A percentile compares a stretch with the other conserved stretches of the same genome.
Evolutionary conservation across 2,329 filamentous ascomycete genomes (phyloP).

Genomic region (Talaromyces sp.): DNA sequence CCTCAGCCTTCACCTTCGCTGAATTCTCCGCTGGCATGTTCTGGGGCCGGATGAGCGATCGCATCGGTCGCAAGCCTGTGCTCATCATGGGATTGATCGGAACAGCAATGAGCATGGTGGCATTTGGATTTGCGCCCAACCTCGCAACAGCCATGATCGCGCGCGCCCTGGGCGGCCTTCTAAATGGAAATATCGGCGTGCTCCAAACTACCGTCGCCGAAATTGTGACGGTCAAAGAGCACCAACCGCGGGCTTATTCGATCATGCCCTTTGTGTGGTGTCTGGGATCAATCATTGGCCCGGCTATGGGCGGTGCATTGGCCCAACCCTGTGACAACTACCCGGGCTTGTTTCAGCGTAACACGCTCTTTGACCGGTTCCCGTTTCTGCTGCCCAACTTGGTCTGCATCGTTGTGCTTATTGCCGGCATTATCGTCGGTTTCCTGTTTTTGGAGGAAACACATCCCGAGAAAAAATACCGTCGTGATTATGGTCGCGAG

Average conservation of each 20-base stretch:
- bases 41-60: slow-evolving; percentile 92
- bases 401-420: slow-evolving; percentile 80
- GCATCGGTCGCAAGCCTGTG: slow-evolving; percentile 88
- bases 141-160: slow-evolving; percentile 82
- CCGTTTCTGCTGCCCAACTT: slow-evolving; percentile 91
- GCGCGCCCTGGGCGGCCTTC: slow-evolving; percentile 81
- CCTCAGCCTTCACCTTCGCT: slow-evolving; percentile 91
- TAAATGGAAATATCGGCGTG: slow-evolving; percentile 97
- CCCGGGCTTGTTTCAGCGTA: slow-evolving; percentile 70
- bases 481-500: slow-evolving; percentile 75
- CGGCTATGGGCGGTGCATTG: slow-evolving; percentile 85
- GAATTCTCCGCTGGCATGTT: slow-evolving; percentile 91
- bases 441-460: slow-evolving; percentile 93
- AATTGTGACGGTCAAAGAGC: slow-evolving; percentile 87
- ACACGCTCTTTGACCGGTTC: slow-evolving; percentile 79
- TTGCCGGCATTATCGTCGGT: slow-evolving; percentile 75
- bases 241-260: slow-evolving; percentile 91
- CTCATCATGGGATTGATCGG: slow-evolving; percentile 86
- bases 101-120: slow-evolving; percentile 87
- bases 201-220: slow-evolving; percentile 94
- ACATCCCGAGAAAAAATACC: slow-evolving; percentile 76
- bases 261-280: slow-evolving; percentile 99
- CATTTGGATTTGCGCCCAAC: slow-evolving; percentile 87
- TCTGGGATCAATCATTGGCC: slow-evolving; percentile 91
- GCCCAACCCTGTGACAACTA: slow-evolving; percentile 85